Conservation (phyloP, 257 asterid genomes). For the Nemophila menziesii region DNA sequence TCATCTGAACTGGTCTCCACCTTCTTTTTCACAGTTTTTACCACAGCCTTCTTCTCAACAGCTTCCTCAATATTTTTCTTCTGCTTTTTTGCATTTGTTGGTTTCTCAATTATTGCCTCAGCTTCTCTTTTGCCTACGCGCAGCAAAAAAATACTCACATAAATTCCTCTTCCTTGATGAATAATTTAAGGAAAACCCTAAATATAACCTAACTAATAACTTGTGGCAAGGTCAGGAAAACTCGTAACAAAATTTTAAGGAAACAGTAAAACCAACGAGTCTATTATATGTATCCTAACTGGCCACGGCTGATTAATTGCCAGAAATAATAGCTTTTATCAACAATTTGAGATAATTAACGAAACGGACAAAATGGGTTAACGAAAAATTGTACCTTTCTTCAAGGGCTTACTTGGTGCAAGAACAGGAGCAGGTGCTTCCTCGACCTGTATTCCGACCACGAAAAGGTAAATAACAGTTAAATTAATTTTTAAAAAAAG, state of each 20-base stretch:
- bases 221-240: too few species aligned
- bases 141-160: neutral
- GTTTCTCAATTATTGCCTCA: constrained; percentile 24
- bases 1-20: constrained; percentile 38
- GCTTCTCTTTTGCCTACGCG: constrained; percentile 37
- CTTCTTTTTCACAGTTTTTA: constrained; percentile 21
- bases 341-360: neutral
- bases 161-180: neutral
- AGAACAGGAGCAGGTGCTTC: constrained; percentile 19
- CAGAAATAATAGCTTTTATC: too few species aligned
- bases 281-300: too few species aligned
- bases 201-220: too few species aligned
- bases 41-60: constrained; percentile 20
- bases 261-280: too few species aligned
- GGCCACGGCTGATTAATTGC: too few species aligned
- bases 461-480: neutral
- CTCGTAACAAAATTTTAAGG: too few species aligned
- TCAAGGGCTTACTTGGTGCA: constrained; percentile 32
- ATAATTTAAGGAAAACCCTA: neutral
- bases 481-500: neutral
- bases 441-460: constrained; percentile 17
- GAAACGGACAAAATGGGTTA: neutral
- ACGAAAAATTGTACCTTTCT: constrained; percentile 33
- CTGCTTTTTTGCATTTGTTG: constrained; percentile 23
- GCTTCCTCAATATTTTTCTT: constrained; percentile 23